These are phyloP conservation scores for Nitzschia inconspicua DNA, from an alignment of 108 stramenopile genomes.

Conservation along the genomic window DNA sequence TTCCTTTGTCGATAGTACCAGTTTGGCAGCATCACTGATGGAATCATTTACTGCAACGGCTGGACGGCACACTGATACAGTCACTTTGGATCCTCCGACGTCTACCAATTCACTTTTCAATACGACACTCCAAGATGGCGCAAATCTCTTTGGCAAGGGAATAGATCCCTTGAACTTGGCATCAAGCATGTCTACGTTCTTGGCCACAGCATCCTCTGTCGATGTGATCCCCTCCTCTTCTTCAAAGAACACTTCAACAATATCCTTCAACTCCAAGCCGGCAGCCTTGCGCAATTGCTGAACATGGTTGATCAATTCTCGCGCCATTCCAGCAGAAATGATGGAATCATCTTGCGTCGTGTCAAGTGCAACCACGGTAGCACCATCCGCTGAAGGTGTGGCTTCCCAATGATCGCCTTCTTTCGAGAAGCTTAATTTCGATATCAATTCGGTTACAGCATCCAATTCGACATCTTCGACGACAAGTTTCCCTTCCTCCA, in stretches of 20 bases:
- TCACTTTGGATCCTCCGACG: constrained; percentile 71
- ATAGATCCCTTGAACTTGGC: constrained; percentile 80
- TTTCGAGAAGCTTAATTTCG: constrained; percentile 89
- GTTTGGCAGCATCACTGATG: constrained; percentile 45
- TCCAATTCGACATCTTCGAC: constrained; percentile 85
- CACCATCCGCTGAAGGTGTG: constrained; percentile 75
- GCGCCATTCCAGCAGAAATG: constrained; percentile 83
- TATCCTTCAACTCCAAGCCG: constrained; percentile 83
- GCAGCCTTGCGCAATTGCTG: constrained; percentile 96
- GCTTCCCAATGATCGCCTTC: constrained; percentile 93
- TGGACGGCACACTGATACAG: constrained; percentile 76
- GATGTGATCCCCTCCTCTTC: constrained; percentile 63
- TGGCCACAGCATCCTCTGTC: constrained; percentile 65
- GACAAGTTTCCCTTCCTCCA: constrained; percentile 73
- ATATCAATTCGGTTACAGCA: constrained; percentile 74
- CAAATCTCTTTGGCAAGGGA: constrained; percentile 72
- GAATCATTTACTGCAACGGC: constrained; percentile 61
- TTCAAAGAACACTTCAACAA: constrained; percentile 88
- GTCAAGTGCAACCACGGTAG: constrained; percentile 93
- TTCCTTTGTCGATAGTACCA: constrained; percentile 65
- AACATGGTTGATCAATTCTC: constrained; percentile 94
- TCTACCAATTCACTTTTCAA: constrained; percentile 67
- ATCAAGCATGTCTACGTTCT: constrained; percentile 65
- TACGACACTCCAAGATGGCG: constrained; percentile 62
- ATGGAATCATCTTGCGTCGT: constrained; percentile 94